A percentile compares a stretch with the other conserved stretches of the same genome.
phyloP scores from a whole-genome alignment of 1,284 basidiomycete species.

The Salmacisia buchloeana region DNA sequence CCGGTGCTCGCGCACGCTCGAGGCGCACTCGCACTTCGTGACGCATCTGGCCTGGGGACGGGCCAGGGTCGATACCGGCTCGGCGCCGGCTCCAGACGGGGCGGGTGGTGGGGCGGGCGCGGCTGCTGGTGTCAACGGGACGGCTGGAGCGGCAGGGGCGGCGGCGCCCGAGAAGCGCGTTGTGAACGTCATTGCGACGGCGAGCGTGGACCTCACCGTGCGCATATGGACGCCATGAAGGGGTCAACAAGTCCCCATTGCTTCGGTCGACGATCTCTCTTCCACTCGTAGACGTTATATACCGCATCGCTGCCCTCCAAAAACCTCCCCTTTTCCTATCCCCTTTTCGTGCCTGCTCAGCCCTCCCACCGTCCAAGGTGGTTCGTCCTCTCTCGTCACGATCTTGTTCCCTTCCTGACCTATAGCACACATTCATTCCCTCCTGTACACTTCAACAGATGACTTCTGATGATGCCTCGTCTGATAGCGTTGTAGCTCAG shows the following conservation, averaged over 20 bases:
- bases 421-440: not conserved
- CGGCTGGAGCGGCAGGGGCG: not conserved
- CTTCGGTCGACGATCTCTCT: not conserved
- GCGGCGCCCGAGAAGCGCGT: constrained; percentile 21
- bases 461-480: not conserved
- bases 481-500: too few relatives aligned
- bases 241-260: not conserved
- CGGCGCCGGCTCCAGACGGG: constrained; percentile 25
- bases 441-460: not conserved
- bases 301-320: not conserved
- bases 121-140: constrained; percentile 4
- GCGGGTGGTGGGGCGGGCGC: constrained; percentile 15
- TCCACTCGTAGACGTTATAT: not conserved
- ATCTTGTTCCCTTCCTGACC: not conserved
- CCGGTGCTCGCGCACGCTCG: constrained; percentile 72
- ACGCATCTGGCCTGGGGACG: constrained; percentile 46
- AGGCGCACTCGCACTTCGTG: constrained; percentile 80
- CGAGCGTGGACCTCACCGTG: constrained; percentile 38
- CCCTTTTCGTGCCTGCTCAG: not conserved
- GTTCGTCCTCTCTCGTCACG: not conserved
- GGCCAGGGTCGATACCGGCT: constrained; percentile 27
- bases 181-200: constrained; percentile 47
- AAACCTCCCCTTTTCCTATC: not conserved
- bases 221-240: constrained; percentile 44
- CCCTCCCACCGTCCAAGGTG: not conserved